phyloP scores from a whole-genome alignment of 306 rosid species.

The Nissolia schottii region DNA sequence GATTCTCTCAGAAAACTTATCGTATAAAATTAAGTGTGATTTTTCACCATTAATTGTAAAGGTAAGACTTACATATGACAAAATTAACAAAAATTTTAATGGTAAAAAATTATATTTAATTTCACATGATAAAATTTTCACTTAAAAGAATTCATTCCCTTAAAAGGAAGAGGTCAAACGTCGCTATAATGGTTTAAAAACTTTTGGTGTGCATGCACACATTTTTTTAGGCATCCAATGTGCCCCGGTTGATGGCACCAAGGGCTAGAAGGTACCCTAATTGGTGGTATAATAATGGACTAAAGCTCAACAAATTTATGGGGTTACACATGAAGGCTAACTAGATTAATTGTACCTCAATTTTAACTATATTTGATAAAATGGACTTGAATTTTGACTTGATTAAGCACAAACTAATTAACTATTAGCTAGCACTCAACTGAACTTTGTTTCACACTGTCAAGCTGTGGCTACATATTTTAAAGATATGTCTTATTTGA shows the following conservation, averaged over 20 bases:
- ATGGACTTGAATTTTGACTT: background rate
- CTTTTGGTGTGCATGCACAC: background rate
- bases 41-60: no score
- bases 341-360: background rate
- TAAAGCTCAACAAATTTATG: background rate
- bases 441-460: background rate
- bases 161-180: conserved; percentile 6
- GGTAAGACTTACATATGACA: no score
- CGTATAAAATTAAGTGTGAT: no score
- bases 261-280: background rate
- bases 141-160: no score
- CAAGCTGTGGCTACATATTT: no score
- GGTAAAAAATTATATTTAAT: no score
- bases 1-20: no score
- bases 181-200: background rate
- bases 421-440: background rate
- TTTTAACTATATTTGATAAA: background rate
- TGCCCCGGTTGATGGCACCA: background rate
- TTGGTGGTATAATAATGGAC: background rate
- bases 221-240: background rate
- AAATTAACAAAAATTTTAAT: no score
- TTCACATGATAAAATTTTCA: no score
- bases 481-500: no score
- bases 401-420: background rate
- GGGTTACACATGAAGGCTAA: background rate